Evolutionary conservation across 371 early-diverging fungal species (phyloP).

Genomic region (Mortierella sp.): DNA sequence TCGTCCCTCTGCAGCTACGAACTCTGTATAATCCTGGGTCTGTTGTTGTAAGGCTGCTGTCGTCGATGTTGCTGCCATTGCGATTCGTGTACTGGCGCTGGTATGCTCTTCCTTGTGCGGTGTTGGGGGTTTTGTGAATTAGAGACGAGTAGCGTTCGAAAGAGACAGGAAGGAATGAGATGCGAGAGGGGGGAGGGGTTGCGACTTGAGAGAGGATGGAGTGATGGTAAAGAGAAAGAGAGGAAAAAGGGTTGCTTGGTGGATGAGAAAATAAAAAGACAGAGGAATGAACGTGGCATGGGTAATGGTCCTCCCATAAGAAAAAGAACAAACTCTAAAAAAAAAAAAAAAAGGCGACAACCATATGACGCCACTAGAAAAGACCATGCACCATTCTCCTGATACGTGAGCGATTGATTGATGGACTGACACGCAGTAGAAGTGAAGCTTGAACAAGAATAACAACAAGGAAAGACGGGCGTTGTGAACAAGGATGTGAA

Average conservation of each 20-base stretch:
- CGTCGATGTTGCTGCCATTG: slow-evolving; percentile 38
- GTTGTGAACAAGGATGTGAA: background rate
- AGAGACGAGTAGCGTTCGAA: background rate
- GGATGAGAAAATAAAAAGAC: background rate
- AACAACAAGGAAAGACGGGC: background rate
- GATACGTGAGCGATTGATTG: background rate
- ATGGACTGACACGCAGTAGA: background rate
- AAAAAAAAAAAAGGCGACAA: background rate
- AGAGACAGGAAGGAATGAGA: background rate
- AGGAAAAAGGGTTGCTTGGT: background rate
- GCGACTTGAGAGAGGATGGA: background rate
- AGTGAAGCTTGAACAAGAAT: background rate
- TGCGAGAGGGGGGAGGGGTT: background rate
- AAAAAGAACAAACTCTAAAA: background rate
- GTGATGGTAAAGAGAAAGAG: background rate
- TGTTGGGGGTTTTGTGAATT: background rate
- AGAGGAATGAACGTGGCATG: slow-evolving; percentile 1
- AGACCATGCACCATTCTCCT: background rate
- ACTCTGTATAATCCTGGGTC: slow-evolving; percentile 44
- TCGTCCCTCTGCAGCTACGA: slow-evolving; percentile 70
- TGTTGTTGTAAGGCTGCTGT: background rate
- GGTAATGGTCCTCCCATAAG: background rate
- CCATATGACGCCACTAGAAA: background rate
- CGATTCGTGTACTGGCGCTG: background rate
- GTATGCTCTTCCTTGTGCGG: background rate